phyloP scores from a whole-genome alignment of 129 eudicot genomes.

The Ambrosia artemisiifolia region DNA sequence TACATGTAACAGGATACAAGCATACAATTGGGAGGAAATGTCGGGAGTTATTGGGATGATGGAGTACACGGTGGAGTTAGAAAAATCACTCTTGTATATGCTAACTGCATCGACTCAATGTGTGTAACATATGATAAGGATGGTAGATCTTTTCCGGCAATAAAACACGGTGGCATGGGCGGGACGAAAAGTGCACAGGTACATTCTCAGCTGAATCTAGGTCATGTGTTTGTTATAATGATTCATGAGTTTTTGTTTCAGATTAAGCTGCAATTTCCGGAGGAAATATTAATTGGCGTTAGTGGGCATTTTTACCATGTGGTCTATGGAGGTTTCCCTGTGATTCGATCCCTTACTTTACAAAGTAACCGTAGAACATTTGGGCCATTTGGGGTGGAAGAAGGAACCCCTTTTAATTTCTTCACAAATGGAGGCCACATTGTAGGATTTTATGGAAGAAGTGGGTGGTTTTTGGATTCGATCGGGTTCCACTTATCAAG shows the following conservation, averaged over 20 bases:
- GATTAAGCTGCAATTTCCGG: slow-evolving; percentile 73
- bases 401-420: slow-evolving; percentile 56
- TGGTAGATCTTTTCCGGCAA: slow-evolving; percentile 40
- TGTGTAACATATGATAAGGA: slow-evolving; percentile 50
- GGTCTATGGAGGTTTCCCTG: slow-evolving; percentile 52
- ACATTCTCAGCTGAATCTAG: background rate
- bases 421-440: slow-evolving; percentile 43
- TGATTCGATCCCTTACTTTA: slow-evolving; percentile 39
- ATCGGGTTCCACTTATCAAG: slow-evolving; percentile 38
- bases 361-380: slow-evolving; percentile 46
- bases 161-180: slow-evolving; percentile 72
- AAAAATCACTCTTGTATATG: slow-evolving; percentile 49
- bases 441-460: slow-evolving; percentile 35
- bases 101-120: slow-evolving; percentile 58
- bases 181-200: slow-evolving; percentile 54
- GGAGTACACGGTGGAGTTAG: slow-evolving; percentile 52
- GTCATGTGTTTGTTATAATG: background rate
- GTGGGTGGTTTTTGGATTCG: slow-evolving; percentile 24
- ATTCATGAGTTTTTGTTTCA: slow-evolving; percentile 2
- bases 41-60: slow-evolving; percentile 56
- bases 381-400: slow-evolving; percentile 71
- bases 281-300: slow-evolving; percentile 48
- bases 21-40: slow-evolving; percentile 48
- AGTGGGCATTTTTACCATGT: slow-evolving; percentile 56
- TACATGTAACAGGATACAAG: slow-evolving; percentile 14